Conservation (phyloP, 2,329 filamentous ascomycete species). For the Leptodontidium sp. region DNA sequence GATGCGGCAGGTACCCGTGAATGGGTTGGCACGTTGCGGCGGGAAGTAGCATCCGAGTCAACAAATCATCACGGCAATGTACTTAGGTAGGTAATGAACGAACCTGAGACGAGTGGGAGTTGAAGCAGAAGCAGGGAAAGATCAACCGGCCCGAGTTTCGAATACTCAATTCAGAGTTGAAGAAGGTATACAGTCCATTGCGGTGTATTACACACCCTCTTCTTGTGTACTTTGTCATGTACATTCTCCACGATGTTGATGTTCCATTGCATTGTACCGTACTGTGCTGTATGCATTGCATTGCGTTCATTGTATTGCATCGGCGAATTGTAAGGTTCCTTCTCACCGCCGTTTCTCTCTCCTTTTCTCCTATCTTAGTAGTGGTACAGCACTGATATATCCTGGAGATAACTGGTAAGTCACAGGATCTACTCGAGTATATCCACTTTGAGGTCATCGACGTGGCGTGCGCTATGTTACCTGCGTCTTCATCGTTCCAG, state of each 20-base stretch:
- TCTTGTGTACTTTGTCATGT: not conserved
- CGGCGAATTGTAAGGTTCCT: slow-evolving; percentile 11
- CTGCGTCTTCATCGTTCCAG: not conserved
- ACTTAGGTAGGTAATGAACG: not conserved
- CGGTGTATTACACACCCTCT: not conserved
- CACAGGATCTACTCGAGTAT: slow-evolving; percentile 10
- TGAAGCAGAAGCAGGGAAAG: not conserved
- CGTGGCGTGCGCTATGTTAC: slow-evolving; percentile 15
- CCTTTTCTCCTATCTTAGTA: not conserved
- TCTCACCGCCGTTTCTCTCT: slow-evolving; percentile 12
- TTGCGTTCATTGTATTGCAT: too few relatives aligned
- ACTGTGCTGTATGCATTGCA: too few relatives aligned
- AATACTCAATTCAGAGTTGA: not conserved
- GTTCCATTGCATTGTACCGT: not conserved
- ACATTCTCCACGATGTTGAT: not conserved
- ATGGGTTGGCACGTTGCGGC: not conserved
- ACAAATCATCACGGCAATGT: not conserved
- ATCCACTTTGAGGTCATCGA: slow-evolving; percentile 4
- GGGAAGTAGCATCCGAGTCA: not conserved
- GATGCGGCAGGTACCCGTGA: slow-evolving; percentile 25
- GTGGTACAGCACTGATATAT: too few relatives aligned
- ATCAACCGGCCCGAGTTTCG: slow-evolving; percentile 9
- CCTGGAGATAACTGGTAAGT: not conserved
- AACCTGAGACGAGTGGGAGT: not conserved
- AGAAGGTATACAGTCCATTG: not conserved